These are phyloP conservation scores for Sporisorium sorghi DNA, from an alignment of 1,284 basidiomycete species.

Conservation along the genomic window DNA sequence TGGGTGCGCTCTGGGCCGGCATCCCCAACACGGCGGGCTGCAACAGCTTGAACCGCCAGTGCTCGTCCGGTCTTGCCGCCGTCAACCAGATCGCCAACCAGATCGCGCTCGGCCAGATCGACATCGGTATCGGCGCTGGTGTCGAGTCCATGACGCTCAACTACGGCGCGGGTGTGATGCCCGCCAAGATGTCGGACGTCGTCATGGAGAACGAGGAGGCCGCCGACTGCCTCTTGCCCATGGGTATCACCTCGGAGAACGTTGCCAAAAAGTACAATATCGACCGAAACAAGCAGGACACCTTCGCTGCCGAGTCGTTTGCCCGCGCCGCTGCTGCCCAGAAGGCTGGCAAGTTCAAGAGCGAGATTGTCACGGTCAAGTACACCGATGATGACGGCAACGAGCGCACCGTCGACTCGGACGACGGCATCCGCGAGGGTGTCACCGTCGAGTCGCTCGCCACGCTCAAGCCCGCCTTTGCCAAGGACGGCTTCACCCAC, in stretches of 20 bases:
- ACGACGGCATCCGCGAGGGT: conserved; percentile 87
- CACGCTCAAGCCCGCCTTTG: conserved; percentile 95
- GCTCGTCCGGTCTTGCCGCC: conserved; percentile 89
- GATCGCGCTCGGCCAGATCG: conserved; percentile 74
- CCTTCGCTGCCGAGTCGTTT: conserved; percentile 84
- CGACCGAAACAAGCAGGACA: conserved; percentile 81
- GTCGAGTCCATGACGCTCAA: conserved; percentile 89
- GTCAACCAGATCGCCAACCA: conserved; percentile 91
- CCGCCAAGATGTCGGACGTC: conserved; percentile 81
- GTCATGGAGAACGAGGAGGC: conserved; percentile 84
- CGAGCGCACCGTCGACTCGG: conserved; percentile 82
- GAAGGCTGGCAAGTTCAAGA: conserved; percentile 88
- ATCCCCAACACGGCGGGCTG: conserved; percentile 77
- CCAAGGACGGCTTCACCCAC: conserved; percentile 88
- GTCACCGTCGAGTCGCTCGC: conserved; percentile 86
- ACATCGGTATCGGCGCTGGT: conserved; percentile 91
- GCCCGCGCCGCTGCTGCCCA: conserved; percentile 87
- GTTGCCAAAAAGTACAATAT: conserved; percentile 84
- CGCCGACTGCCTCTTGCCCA: conserved; percentile 91
- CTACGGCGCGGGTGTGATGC: conserved; percentile 77
- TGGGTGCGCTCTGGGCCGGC: conserved; percentile 91
- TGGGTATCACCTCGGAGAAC: conserved; percentile 98
- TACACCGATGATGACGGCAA: conserved; percentile 83
- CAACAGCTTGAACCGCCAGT: conserved; percentile 88
- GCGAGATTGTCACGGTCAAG: conserved; percentile 87